These are phyloP conservation scores for Epithemia pelagica DNA, from an alignment of 108 stramenopile genomes.

Conservation along the genomic window DNA sequence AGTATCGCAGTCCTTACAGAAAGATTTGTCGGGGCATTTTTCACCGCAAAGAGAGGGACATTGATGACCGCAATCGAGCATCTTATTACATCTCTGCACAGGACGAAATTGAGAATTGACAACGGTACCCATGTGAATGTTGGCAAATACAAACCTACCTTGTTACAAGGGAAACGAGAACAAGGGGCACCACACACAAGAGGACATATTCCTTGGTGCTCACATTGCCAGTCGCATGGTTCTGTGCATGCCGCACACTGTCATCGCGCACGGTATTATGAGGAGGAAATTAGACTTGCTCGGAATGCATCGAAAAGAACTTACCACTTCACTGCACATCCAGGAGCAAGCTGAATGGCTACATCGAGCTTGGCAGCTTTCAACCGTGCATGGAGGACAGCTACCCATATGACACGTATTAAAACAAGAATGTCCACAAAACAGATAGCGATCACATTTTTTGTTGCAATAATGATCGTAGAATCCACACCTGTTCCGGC, in stretches of 20 bases:
- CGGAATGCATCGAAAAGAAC: no score
- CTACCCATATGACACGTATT: slow-evolving; percentile 24
- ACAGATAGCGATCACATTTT: slow-evolving; percentile 30
- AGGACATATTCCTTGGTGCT: slow-evolving; percentile 28
- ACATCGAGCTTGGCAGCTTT: slow-evolving; percentile 19
- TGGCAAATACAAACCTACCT: slow-evolving; percentile 21
- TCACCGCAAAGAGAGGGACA: slow-evolving; percentile 50
- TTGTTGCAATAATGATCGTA: slow-evolving; percentile 32
- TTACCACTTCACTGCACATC: slow-evolving; percentile 20
- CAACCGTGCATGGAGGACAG: slow-evolving; percentile 23
- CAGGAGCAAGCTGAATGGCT: slow-evolving; percentile 26
- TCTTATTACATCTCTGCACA: slow-evolving; percentile 36
- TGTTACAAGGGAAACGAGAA: slow-evolving; percentile 29
- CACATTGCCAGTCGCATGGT: slow-evolving; percentile 43
- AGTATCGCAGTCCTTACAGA: slow-evolving; percentile 27
- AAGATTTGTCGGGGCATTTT: slow-evolving; percentile 25
- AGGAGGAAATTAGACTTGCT: no score
- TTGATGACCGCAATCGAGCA: slow-evolving; percentile 35
- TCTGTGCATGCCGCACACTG: slow-evolving; percentile 45
- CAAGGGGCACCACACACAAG: slow-evolving; percentile 47
- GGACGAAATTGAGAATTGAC: no score
- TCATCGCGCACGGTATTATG: no score
- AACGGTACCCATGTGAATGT: no score
- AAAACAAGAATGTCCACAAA: slow-evolving; percentile 40
- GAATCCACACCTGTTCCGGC: slow-evolving; percentile 18